Evolutionary conservation across 1,284 basidiomycete genomes (phyloP), one percentile per base, ranked within the genome.

Genomic region (Agroathelia rolfsii): DNA sequence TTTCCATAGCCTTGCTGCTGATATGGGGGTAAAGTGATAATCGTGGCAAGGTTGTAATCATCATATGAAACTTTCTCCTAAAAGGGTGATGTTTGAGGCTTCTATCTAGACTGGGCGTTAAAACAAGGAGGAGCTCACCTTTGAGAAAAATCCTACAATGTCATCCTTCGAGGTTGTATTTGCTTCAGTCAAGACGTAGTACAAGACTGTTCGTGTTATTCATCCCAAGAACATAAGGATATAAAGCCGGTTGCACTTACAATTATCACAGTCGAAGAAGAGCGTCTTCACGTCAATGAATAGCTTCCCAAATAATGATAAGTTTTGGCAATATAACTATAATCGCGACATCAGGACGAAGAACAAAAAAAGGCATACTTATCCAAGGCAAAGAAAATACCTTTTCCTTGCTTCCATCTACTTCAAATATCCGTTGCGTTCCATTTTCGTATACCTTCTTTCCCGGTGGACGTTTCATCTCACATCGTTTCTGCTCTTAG

Each of bases 271-370:
- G 48, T 98, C 92, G 51, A 94, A 98, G 61, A 90, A 97, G 20
- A 97, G 66, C 2, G 93, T 95, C 65, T 98, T 98, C 50, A 94
- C 85, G 50, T 97, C 94, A 50, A 98, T 96, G 57, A 98, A 98
- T n/a, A 97, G 67, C 55, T 98, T 98, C 25, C 93, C 94, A 49
- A 97, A 97, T 3, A 98, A 66, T 19, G 89, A 86, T 17, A 98
- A 62, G 49, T 94, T 94, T 56, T 97, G 94, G 53, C 89, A 95
- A 51, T 94, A 98, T 7, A 96, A 68, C 88, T 94, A 49, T 4
- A 38, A 16, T 12, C 13, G 28, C 17, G 35, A 39, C 18, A 32
- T 28, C 18, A 30, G 39, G 40, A 32, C 34, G 29, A 30, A 13
- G 31, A n/a, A 4, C 30, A 14, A n/a, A 17, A 25, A 26, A 19